These are phyloP conservation scores for Scleroderma bovista DNA, from an alignment of 768 basidiomycete species.

Conservation along the genomic window DNA sequence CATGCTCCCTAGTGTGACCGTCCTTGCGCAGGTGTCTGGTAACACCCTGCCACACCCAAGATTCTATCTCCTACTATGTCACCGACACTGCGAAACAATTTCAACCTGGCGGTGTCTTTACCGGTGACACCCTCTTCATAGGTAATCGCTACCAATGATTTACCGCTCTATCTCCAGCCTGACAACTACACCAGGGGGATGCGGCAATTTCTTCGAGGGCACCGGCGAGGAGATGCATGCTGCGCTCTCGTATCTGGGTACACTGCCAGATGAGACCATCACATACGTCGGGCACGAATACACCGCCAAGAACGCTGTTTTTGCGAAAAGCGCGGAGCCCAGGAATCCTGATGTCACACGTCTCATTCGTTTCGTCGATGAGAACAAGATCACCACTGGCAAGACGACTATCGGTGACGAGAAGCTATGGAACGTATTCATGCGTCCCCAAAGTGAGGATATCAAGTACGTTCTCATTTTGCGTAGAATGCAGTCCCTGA, in stretches of 20 bases:
- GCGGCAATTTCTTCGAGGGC: conserved; percentile 94
- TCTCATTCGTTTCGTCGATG: conserved; percentile 51
- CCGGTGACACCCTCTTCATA: conserved; percentile 88
- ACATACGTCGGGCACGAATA: conserved; percentile 94
- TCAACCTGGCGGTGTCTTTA: conserved; percentile 79
- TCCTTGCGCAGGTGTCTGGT: conserved; percentile 57
- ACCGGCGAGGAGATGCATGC: conserved; percentile 73
- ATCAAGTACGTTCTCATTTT: conserved; percentile 48
- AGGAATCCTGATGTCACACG: conserved; percentile 55
- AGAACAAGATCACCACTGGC: conserved; percentile 67
- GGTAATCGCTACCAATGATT: conserved; percentile 15
- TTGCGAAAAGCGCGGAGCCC: conserved; percentile 61
- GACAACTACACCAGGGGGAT: conserved; percentile 51
- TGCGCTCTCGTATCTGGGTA: conserved; percentile 61
- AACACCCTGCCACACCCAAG: conserved; percentile 93
- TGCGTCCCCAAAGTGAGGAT: conserved; percentile 62
- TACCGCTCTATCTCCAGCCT: not conserved
- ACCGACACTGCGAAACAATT: conserved; percentile 41
- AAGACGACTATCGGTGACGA: conserved; percentile 89
- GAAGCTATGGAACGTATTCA: conserved; percentile 94
- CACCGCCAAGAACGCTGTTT: conserved; percentile 67
- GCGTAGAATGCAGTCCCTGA: not conserved
- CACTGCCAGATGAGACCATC: conserved; percentile 72
- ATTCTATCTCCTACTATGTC: conserved; percentile 89
- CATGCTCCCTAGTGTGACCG: conserved; percentile 5